Evolutionary conservation across 2,329 filamentous ascomycete genomes (phyloP).

Genomic region (Ascochyta pisi): DNA sequence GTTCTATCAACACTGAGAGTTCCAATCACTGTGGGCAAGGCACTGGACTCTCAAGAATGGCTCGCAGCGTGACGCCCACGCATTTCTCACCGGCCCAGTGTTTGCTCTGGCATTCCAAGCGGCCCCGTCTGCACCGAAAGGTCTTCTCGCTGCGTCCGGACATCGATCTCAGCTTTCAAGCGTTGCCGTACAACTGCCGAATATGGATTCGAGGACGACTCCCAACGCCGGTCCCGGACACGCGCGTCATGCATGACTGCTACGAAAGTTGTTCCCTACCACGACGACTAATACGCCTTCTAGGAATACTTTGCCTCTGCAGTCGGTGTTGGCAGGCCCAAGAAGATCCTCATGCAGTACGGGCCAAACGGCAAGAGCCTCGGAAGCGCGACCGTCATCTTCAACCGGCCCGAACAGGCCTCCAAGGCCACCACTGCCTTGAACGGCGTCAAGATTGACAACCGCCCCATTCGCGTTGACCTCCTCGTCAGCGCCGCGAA

Average conservation of each 20-base stretch:
- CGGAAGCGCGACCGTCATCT: slow-evolving; percentile 89
- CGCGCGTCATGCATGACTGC: slow-evolving; percentile 33
- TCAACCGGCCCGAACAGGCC: slow-evolving; percentile 80
- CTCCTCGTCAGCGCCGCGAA: slow-evolving; percentile 82
- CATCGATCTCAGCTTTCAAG: slow-evolving; percentile 36
- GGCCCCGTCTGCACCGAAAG: slow-evolving; percentile 20
- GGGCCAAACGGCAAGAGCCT: slow-evolving; percentile 90
- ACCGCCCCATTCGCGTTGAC: slow-evolving; percentile 92
- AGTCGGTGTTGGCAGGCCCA: slow-evolving; percentile 88
- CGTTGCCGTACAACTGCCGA: slow-evolving; percentile 29
- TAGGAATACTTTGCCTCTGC: slow-evolving; percentile 97
- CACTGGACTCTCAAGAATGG: slow-evolving; percentile 26
- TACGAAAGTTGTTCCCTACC: slow-evolving; percentile 42
- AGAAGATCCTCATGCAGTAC: slow-evolving; percentile 89
- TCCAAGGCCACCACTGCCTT: slow-evolving; percentile 82
- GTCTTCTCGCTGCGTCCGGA: slow-evolving; percentile 26
- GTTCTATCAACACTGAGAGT: slow-evolving; percentile 18
- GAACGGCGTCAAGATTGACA: slow-evolving; percentile 90
- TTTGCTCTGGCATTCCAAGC: slow-evolving; percentile 6
- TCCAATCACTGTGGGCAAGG: slow-evolving; percentile 23
- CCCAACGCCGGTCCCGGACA: slow-evolving; percentile 32
- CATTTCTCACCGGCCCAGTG: slow-evolving; percentile 6
- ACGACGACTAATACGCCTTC: slow-evolving; percentile 70
- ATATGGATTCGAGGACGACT: slow-evolving; percentile 32
- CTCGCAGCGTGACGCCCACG: slow-evolving; percentile 23